A percentile compares a stretch with the other conserved stretches of the same genome.
Evolutionary conservation across 2,329 filamentous ascomycete genomes (phyloP).

Genomic region (Monosporascus sp.): DNA sequence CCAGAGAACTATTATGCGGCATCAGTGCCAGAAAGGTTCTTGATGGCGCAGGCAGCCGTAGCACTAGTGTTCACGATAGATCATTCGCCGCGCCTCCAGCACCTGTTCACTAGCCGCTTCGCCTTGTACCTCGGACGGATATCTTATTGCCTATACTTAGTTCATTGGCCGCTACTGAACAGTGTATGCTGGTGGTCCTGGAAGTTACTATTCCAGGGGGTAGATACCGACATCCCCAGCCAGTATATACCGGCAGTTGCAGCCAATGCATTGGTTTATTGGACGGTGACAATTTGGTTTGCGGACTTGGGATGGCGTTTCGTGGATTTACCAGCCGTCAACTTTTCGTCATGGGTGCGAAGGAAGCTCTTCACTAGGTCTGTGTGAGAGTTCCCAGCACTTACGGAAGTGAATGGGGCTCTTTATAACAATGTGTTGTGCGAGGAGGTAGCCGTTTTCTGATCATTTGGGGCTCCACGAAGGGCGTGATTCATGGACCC

Average conservation of each 20-base stretch:
- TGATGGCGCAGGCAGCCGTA: slow-evolving; percentile 21
- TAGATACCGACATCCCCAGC: slow-evolving; percentile 8
- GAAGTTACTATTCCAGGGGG: slow-evolving; percentile 5
- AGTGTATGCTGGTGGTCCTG: slow-evolving; percentile 16
- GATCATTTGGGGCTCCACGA: no score
- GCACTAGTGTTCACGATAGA: slow-evolving; percentile 21
- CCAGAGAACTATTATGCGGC: slow-evolving; percentile 11
- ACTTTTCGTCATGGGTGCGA: slow-evolving; percentile 15
- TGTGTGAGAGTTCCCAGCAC: not conserved
- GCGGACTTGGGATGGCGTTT: slow-evolving; percentile 18
- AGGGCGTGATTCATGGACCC: no score
- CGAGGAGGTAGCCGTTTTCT: no score
- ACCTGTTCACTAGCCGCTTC: slow-evolving; percentile 21
- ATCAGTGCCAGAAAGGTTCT: slow-evolving; percentile 18
- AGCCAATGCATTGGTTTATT: slow-evolving; percentile 7
- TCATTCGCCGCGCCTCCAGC: slow-evolving; percentile 15
- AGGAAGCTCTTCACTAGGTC: slow-evolving; percentile 5
- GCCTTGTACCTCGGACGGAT: slow-evolving; percentile 25
- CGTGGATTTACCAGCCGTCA: slow-evolving; percentile 16
- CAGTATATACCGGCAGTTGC: slow-evolving; percentile 10
- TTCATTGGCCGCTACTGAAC: slow-evolving; percentile 21
- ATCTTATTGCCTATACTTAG: slow-evolving; percentile 23
- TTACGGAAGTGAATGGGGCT: no score
- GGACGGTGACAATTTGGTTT: slow-evolving; percentile 13
- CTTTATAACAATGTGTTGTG: no score